Base-by-base conservation (phyloP, 495 filamentous ascomycete genomes). In the Penicillium soppii region DNA sequence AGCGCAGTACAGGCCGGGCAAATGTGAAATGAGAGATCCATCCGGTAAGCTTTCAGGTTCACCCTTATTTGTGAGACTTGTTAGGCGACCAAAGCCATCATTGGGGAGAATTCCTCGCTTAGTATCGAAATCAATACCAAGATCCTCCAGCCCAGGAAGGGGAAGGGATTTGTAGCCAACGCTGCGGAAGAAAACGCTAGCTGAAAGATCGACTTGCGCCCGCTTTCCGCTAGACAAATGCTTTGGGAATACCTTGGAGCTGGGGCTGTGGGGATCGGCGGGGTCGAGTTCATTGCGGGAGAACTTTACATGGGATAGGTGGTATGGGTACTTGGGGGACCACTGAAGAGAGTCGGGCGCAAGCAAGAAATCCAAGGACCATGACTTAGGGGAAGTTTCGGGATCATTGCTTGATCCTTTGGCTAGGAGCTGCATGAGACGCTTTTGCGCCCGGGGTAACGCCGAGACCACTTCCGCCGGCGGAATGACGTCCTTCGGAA, bases 1-100 rank as follows among this genome's bases (percentile, higher is more conserved):
- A 17, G 92, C 89, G 56, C 90, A 92, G 68, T 98, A 98, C 15
- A 96, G 61, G 1, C 95, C 95, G 2, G 89, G 87, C 1, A 95
- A 69, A 29, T 77, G 67, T 22, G 74, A 69, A 19, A 74, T 67
- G 6, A 67, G 27, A 6, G 69, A 73, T 23, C 71, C 61, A 41
- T 71, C 71, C 0, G 72, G 69, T 7, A 73, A 52, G 9, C 45
- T 48, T 20, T 63, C 44, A 8, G 53, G 43, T 2, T 61, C 54
- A 1, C 59, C 65, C 3, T 54, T 47, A 2, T 63, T 62, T 1
- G 58, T 32, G 1, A 62, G 61, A 26, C 60, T 68, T 0, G 83
- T 76, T 1, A 95, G 82, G 19, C 94, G 82, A 5, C 94, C 94
- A 44, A 82, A 75, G 1, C 82, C 80, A 64, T 98, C 92, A 59